Evolutionary conservation across 2,329 filamentous ascomycete genomes (phyloP), one percentile per base, ranked within the genome.

Genomic region (Allantophomopsis lycopodina): DNA sequence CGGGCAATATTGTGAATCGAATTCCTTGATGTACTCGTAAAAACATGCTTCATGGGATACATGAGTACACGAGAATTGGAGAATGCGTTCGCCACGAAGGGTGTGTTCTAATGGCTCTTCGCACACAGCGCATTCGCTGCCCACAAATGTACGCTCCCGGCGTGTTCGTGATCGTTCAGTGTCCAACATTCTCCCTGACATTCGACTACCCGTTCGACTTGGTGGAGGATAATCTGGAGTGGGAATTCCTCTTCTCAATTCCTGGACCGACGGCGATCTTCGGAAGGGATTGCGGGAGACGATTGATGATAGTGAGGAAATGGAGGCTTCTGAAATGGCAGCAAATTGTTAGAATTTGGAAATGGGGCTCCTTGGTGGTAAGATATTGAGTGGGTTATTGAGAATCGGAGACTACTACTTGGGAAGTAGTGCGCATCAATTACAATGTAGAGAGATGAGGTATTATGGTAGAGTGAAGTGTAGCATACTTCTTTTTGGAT

Each of bases 21-120:
- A 83, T 55, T 95, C 89, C 54, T 85, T 83, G 52, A 98, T 94
- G 57, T 93, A 95, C 61, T 98, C 91, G 63, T 96, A 96, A 58
- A 98, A 96, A 62, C 91, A 98, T 30, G 89, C 91, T 60, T 96
- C 91, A 58, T 98, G 91, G 10, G 89, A 87, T 44, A 98, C 89
- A 61, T 98, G 91, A n/a, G 80, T 76, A 61, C 91, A 98, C 5
- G 88, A 93, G 54, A 98, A 91, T 58, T 96, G 91, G 40, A 98
- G 68, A 45, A 98, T 87, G 49, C 87, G 79, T 64, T 98, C 91
- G 43, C 91, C 91, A 38, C 84, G 83, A 36, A 98, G 70, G 3
- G 87, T 98, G 60, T 96, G 89, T 61, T 96, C 91, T 45, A 98
- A 65, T 3, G 88, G 88, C 63, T 98, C 91, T 59, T 98, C 91